Base-by-base conservation (phyloP, 2,329 filamentous ascomycete species). In the Phyllosticta citrichinensis region DNA sequence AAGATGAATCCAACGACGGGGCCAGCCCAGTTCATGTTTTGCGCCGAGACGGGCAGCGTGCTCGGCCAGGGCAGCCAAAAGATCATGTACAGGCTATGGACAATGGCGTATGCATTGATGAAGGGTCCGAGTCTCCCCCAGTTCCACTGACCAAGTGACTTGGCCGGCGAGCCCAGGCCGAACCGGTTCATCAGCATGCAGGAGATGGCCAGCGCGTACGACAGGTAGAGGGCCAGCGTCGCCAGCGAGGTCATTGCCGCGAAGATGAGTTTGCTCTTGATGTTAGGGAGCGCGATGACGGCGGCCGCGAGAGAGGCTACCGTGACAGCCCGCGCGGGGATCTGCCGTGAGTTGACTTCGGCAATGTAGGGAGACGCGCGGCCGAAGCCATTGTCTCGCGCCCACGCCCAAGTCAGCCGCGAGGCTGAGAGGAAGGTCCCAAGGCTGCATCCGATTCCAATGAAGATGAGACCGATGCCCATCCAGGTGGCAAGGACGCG, bases 361-460 rank as follows among this genome's bases (percentile, higher is more conserved):
- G 59, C 73, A 70, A 53, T 76, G 67, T 68, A 71, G 59, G 25
- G 47, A 54, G 52, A 68, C 66, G 52, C 20, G 40, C 51, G 33
- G 25, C 63, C 61, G 60, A 77, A 65, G 11, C 72, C 76, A 3
- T 74, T 74, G 57, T 79, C 77, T 8, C 75, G 68, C 20, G 76
- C 74, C 71, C 75, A 79, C 0, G 76, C 76, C 76, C 76, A 79
- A 1, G 75, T 77, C 2, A 78, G 66, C 9, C 77, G 71, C 1
- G 75, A 76, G 1, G 73, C 74, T 1, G 75, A 77, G 0, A 77
- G 75, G 2, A 77, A 66, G 52, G 68, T 70, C 6, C 69, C 70
- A 10, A 74, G 68, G 53, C 70, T 74, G 1, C 72, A 70, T 33
- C 72, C 68, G 47, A 72, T 68, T 2, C 69, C 70, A 57, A 76